These are phyloP conservation scores for Starmerella bombicola DNA, from an alignment of 805 yeast genomes.

Conservation along the genomic window DNA sequence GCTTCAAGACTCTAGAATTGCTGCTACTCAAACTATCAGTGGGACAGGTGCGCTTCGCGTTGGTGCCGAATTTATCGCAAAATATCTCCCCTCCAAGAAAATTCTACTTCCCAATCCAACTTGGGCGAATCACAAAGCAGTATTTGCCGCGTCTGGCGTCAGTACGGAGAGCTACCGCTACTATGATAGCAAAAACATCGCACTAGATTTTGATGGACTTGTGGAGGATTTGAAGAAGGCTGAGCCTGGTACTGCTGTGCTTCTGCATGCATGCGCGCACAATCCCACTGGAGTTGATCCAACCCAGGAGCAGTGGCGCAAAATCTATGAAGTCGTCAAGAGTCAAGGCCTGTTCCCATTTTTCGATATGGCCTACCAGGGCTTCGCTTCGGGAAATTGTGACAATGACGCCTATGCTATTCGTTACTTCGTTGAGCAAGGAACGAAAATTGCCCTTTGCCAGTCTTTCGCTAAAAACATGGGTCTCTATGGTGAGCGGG, in stretches of 20 bases:
- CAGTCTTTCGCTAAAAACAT: constrained; percentile 92
- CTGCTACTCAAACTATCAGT: constrained; percentile 77
- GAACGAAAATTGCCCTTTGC: constrained; percentile 41
- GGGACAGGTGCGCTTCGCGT: constrained; percentile 93
- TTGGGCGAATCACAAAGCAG: constrained; percentile 87
- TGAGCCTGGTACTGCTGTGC: constrained; percentile 48
- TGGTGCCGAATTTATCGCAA: constrained; percentile 60
- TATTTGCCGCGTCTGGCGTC: constrained; percentile 63
- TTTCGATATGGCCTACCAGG: constrained; percentile 92
- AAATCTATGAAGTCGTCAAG: constrained; percentile 52
- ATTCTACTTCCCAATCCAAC: constrained; percentile 77
- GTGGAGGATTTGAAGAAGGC: constrained; percentile 44
- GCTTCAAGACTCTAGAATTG: constrained; percentile 50
- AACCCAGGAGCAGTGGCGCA: constrained; percentile 64
- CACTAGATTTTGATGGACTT: constrained; percentile 54
- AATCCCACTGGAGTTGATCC: constrained; percentile 97
- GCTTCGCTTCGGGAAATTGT: constrained; percentile 78
- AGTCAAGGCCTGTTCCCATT: constrained; percentile 57
- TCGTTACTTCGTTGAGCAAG: constrained; percentile 35
- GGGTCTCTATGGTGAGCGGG: constrained; percentile 93
- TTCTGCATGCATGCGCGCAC: constrained; percentile 91
- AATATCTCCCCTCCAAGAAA: constrained; percentile 43
- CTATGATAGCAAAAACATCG: constrained; percentile 50
- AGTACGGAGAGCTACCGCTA: constrained; percentile 50
- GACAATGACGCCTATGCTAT: constrained; percentile 54